These are phyloP conservation scores for Claviceps africana DNA, from an alignment of 2,329 filamentous ascomycete species.

Conservation along the genomic window DNA sequence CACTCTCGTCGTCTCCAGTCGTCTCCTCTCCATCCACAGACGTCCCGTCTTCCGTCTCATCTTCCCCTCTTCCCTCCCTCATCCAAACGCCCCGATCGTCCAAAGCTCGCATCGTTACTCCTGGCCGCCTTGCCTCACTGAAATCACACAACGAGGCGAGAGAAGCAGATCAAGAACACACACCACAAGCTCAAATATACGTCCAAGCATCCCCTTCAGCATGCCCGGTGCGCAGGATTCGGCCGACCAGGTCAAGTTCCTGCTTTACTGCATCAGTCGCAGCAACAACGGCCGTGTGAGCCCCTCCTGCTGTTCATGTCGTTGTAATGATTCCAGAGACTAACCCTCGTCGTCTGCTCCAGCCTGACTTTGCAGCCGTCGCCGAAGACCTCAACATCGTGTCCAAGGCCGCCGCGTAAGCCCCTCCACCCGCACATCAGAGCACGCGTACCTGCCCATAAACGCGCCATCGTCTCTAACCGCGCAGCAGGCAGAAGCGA, in stretches of 20 bases:
- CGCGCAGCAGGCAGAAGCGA: slow-evolving; percentile 42
- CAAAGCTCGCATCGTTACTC: neutral
- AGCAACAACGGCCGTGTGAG: slow-evolving; percentile 45
- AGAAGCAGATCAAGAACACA: neutral
- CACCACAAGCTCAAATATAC: neutral
- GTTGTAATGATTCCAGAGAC: neutral
- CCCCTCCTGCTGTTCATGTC: neutral
- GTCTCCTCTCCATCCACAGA: neutral
- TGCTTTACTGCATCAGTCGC: slow-evolving; percentile 51
- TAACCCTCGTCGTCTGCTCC: neutral
- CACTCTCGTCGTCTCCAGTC: neutral
- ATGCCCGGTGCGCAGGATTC: slow-evolving; percentile 23
- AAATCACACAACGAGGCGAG: neutral
- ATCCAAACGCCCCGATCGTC: neutral
- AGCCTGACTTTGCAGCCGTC: slow-evolving; percentile 55
- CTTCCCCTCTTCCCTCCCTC: neutral
- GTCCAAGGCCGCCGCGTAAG: slow-evolving; percentile 57
- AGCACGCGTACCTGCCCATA: neutral
- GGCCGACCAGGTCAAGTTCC: slow-evolving; percentile 47
- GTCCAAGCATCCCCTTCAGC: neutral
- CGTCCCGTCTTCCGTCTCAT: neutral
- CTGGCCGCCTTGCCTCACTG: neutral
- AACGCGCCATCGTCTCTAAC: neutral
- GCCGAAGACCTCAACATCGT: slow-evolving; percentile 49
- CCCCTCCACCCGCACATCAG: slow-evolving; percentile 10